Evolutionary conservation across 495 filamentous ascomycete genomes (phyloP).

Genomic region (Pseudomonodictys pantanalensis): DNA sequence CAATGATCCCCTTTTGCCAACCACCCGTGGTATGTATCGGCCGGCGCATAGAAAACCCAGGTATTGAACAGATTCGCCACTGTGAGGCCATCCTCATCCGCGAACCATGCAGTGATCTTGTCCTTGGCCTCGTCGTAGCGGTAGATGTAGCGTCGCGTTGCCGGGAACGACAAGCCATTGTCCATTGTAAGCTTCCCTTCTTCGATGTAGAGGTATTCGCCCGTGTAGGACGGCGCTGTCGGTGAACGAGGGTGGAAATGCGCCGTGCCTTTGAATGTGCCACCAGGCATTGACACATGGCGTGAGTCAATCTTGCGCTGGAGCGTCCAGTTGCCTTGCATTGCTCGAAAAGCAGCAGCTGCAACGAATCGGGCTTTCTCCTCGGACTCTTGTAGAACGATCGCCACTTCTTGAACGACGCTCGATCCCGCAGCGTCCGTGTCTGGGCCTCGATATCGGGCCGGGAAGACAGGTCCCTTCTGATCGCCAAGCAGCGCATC

Average conservation of each 20-base stretch:
- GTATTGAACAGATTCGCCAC: constrained; percentile 69
- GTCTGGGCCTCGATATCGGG: constrained; percentile 12
- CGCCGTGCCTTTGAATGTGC: constrained; percentile 59
- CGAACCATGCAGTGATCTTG: constrained; percentile 65
- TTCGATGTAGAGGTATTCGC: constrained; percentile 68
- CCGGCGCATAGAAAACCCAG: constrained; percentile 42
- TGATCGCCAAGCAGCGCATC: constrained; percentile 4
- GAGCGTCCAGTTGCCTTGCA: constrained; percentile 71
- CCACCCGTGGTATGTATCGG: constrained; percentile 46
- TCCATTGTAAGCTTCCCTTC: constrained; percentile 56
- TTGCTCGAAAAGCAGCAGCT: constrained; percentile 65
- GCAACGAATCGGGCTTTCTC: constrained; percentile 48
- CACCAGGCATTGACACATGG: constrained; percentile 54
- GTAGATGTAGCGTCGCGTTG: constrained; percentile 50
- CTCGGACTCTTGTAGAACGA: constrained; percentile 21
- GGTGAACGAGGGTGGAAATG: constrained; percentile 57
- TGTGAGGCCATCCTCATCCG: constrained; percentile 52
- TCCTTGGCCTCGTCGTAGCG: constrained; percentile 56
- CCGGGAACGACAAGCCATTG: constrained; percentile 36
- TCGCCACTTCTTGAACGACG: constrained; percentile 22
- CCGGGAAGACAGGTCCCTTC: constrained; percentile 16
- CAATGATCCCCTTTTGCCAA: constrained; percentile 58
- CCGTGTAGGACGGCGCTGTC: constrained; percentile 30
- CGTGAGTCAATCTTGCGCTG: constrained; percentile 49
- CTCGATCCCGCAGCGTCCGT: constrained; percentile 19